Evolutionary conservation across 2,329 filamentous ascomycete genomes (phyloP).

Genomic region (Salinomyces thailandicus): DNA sequence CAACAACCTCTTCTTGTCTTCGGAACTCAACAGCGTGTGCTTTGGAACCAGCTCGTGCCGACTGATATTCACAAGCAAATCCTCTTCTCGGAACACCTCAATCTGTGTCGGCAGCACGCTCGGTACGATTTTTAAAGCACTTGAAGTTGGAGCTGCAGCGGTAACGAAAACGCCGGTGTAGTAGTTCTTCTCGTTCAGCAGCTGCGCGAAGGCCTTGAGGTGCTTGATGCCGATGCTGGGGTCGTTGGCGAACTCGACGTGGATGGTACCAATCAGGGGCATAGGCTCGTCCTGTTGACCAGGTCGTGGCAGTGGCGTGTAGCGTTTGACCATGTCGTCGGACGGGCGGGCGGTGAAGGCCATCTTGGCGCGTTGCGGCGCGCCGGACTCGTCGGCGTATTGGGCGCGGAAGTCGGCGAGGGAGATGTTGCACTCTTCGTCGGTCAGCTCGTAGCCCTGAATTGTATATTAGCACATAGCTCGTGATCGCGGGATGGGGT

Average conservation of each 20-base stretch:
- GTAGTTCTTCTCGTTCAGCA: conserved; percentile 69
- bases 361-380: conserved; percentile 70
- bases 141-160: conserved; percentile 67
- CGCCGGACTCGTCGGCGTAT: conserved; percentile 63
- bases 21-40: conserved; percentile 78
- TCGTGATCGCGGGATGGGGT: too few relatives aligned
- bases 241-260: conserved; percentile 82
- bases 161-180: conserved; percentile 87
- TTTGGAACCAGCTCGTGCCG: conserved; percentile 93
- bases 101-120: conserved; percentile 69
- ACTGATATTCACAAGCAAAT: conserved; percentile 95
- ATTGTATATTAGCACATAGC: conserved; percentile 6
- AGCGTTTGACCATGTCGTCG: conserved; percentile 72
- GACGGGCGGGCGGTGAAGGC: conserved; percentile 81
- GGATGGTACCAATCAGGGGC: conserved; percentile 71
- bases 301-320: conserved; percentile 58
- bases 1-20: conserved; percentile 79
- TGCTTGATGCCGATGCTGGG: conserved; percentile 79
- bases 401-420: conserved; percentile 68
- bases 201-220: conserved; percentile 78
- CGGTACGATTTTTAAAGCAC: conserved; percentile 77
- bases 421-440: conserved; percentile 78
- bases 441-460: conserved; percentile 85
- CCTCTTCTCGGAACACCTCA: conserved; percentile 92
- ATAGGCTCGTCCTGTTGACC: conserved; percentile 27